phyloP scores from a whole-genome alignment of 2,329 filamentous ascomycete genomes.

The Trichoderma cornu-damae region DNA sequence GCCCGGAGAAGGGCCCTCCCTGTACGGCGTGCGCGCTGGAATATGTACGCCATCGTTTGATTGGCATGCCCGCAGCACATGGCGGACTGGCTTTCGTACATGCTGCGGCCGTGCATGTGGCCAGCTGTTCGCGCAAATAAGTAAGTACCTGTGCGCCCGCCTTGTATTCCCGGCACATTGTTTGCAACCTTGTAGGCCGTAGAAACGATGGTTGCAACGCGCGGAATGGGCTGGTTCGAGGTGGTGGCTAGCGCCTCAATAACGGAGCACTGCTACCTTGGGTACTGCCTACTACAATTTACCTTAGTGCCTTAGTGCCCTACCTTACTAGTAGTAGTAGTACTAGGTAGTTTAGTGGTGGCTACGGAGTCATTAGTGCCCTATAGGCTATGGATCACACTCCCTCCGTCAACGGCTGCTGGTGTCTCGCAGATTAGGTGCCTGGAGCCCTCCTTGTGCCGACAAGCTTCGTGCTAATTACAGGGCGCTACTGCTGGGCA shows the following conservation, averaged over 20 bases:
- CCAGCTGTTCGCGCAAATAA: slow-evolving; percentile 15
- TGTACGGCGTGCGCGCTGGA: neutral
- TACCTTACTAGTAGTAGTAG: slow-evolving; percentile 1
- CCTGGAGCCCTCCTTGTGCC: slow-evolving; percentile 5
- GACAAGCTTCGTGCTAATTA: slow-evolving; percentile 12
- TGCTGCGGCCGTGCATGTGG: slow-evolving; percentile 14
- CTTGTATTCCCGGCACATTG: slow-evolving; percentile 4
- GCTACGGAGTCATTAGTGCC: no score
- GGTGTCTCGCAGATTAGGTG: slow-evolving; percentile 14
- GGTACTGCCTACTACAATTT: no score
- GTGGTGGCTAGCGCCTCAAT: no score
- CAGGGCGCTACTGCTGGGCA: neutral
- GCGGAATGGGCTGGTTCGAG: no score
- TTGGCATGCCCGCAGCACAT: slow-evolving; percentile 12
- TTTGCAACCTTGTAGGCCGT: neutral
- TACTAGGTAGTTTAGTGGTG: no score
- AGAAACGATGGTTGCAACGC: no score
- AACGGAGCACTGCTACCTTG: no score
- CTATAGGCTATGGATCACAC: no score
- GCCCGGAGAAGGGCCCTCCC: neutral
- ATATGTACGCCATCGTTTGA: slow-evolving; percentile 11
- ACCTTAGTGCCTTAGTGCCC: neutral
- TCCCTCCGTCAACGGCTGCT: no score
- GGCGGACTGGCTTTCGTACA: neutral
- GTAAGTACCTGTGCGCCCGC: slow-evolving; percentile 3